Conservation (phyloP, 2,329 filamentous ascomycete genomes). For the Onygena corvina region DNA sequence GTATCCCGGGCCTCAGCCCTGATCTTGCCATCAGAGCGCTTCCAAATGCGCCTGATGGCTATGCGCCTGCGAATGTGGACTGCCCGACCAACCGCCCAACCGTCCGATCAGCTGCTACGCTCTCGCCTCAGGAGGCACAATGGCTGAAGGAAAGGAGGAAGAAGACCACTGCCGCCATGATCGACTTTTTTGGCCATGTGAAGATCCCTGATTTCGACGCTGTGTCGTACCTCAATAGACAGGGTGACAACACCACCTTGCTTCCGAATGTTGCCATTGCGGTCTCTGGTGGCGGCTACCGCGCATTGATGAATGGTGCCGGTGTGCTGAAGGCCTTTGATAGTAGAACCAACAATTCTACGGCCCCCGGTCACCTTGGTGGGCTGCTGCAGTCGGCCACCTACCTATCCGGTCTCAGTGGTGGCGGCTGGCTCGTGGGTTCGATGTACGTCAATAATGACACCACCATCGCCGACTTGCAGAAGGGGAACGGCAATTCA, state of each 20-base stretch:
- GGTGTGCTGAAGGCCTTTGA: slow-evolving; percentile 73
- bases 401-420: slow-evolving; percentile 69
- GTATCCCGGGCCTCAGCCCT: background rate
- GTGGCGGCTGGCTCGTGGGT: slow-evolving; percentile 75
- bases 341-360: slow-evolving; percentile 52
- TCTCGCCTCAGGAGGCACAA: slow-evolving; percentile 58
- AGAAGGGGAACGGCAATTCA: slow-evolving; percentile 33
- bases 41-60: slow-evolving; percentile 52
- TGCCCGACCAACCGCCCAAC: slow-evolving; percentile 60
- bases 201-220: slow-evolving; percentile 70
- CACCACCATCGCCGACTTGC: slow-evolving; percentile 50
- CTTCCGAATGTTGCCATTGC: slow-evolving; percentile 64
- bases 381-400: slow-evolving; percentile 71
- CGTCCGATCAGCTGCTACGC: slow-evolving; percentile 49
- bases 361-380: slow-evolving; percentile 55
- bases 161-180: slow-evolving; percentile 64
- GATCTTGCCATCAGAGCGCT: slow-evolving; percentile 27
- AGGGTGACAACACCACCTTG: slow-evolving; percentile 44
- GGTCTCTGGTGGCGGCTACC: slow-evolving; percentile 71
- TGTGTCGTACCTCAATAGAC: slow-evolving; percentile 54
- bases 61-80: slow-evolving; percentile 54
- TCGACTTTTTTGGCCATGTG: slow-evolving; percentile 56
- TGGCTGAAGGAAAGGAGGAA: slow-evolving; percentile 64
- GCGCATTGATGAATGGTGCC: slow-evolving; percentile 73
- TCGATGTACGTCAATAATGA: slow-evolving; percentile 70